A percentile compares a stretch with the other conserved stretches of the same genome.
phyloP scores from a whole-genome alignment of 2,329 filamentous ascomycete genomes.

The Hymenoscyphus albidus region DNA sequence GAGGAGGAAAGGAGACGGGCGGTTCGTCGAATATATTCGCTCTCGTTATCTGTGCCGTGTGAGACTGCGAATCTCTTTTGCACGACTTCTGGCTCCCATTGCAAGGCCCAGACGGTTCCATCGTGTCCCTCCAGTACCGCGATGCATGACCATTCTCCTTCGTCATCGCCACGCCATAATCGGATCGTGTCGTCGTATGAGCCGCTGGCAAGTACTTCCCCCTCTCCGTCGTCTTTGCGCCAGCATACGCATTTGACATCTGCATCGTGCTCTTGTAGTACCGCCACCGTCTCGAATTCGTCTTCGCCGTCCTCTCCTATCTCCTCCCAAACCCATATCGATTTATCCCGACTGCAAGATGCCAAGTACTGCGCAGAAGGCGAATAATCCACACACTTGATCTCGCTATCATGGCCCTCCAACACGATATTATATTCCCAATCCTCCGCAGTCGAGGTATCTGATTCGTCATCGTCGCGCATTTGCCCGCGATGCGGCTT shows the following conservation, averaged over 20 bases:
- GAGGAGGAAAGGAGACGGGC: conserved; percentile 73
- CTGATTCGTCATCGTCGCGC: conserved; percentile 34
- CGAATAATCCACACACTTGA: conserved; percentile 75
- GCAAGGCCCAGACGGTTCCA: conserved; percentile 86
- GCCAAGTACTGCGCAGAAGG: conserved; percentile 75
- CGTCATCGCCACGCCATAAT: conserved; percentile 70
- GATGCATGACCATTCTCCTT: conserved; percentile 89
- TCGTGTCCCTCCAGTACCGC: conserved; percentile 74
- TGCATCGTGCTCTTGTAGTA: conserved; percentile 88
- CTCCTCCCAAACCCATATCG: conserved; percentile 98
- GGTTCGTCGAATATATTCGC: conserved; percentile 43
- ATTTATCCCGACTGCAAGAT: conserved; percentile 89
- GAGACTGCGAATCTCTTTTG: conserved; percentile 17
- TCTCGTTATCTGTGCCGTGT: conserved; percentile 27
- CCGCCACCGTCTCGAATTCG: conserved; percentile 94
- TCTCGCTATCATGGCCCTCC: conserved; percentile 92
- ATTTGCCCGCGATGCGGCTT: conserved; percentile 20
- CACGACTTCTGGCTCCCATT: conserved; percentile 55
- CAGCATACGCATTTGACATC: conserved; percentile 94
- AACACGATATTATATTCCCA: conserved; percentile 92
- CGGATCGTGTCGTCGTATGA: conserved; percentile 92
- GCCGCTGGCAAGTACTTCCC: conserved; percentile 78
- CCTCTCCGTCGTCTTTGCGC: conserved; percentile 67
- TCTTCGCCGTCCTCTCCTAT: conserved; percentile 75
- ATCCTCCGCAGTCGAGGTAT: conserved; percentile 60